phyloP scores from a whole-genome alignment of 1,139 yeast genomes.

The Suhomyces atakaporum region DNA sequence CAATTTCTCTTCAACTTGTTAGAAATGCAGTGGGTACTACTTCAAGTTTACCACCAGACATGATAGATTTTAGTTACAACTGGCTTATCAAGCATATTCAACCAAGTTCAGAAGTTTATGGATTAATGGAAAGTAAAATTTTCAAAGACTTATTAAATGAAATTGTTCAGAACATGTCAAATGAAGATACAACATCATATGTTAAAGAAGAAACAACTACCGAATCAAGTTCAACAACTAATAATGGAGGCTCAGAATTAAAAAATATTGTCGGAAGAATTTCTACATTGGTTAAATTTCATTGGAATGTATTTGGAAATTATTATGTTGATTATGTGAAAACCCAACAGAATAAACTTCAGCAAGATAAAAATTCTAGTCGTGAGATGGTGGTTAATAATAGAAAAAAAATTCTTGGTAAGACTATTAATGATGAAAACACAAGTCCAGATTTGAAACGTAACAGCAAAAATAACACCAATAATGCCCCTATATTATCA shows the following conservation, averaged over 20 bases:
- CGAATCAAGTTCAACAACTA: slow-evolving; percentile 1
- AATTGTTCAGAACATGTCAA: slow-evolving; percentile 20
- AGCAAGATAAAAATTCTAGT: slow-evolving; percentile 19
- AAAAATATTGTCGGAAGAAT: slow-evolving; percentile 53
- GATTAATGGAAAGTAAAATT: slow-evolving; percentile 69
- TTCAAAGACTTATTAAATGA: slow-evolving; percentile 52
- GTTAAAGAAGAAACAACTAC: slow-evolving; percentile 5
- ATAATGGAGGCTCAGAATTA: slow-evolving; percentile 33
- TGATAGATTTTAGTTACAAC: slow-evolving; percentile 67
- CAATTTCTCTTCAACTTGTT: slow-evolving; percentile 72
- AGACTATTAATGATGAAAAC: slow-evolving; percentile 12
- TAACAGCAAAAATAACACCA: slow-evolving; percentile 13
- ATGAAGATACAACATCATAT: slow-evolving; percentile 5
- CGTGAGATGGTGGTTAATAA: slow-evolving; percentile 13
- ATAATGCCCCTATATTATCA: slow-evolving; percentile 15
- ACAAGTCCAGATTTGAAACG: slow-evolving; percentile 10
- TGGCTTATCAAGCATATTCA: slow-evolving; percentile 88
- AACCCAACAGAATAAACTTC: slow-evolving; percentile 20
- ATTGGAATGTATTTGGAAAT: slow-evolving; percentile 71
- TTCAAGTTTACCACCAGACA: slow-evolving; percentile 34
- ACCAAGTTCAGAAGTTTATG: slow-evolving; percentile 78
- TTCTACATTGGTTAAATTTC: slow-evolving; percentile 63
- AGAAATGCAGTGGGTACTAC: slow-evolving; percentile 36
- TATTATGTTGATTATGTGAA: slow-evolving; percentile 41
- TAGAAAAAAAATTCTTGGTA: slow-evolving; percentile 12